These are phyloP conservation scores for Pseudocohnilembus persalinus DNA, from an alignment of 169 alveolate genomes.

Conservation along the genomic window DNA sequence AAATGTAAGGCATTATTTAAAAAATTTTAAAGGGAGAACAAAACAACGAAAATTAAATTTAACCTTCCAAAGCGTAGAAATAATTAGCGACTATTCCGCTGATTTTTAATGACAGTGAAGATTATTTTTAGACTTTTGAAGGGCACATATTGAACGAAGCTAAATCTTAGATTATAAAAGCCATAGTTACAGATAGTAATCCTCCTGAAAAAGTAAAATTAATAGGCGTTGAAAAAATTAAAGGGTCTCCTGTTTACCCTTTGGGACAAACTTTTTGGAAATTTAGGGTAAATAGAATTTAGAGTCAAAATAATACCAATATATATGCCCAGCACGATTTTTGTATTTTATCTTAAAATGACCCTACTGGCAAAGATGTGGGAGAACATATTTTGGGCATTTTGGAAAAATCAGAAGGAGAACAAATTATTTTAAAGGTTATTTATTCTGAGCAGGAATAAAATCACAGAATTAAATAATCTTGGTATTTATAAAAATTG, in stretches of 20 bases:
- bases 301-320: background rate
- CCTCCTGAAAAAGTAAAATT: background rate
- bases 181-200: constrained; percentile 4
- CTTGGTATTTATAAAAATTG: constrained; percentile 14
- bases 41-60: too few relatives aligned
- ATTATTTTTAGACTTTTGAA: constrained; percentile 23
- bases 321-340: background rate
- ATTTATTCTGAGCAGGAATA: constrained; percentile 12
- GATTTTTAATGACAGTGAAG: constrained; percentile 17
- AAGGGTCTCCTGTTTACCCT: background rate
- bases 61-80: background rate
- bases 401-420: constrained; percentile 18
- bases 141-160: constrained; percentile 18
- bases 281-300: background rate
- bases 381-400: constrained; percentile 25
- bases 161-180: constrained; percentile 11
- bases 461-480: constrained; percentile 2
- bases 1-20: too few relatives aligned
- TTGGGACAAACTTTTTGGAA: background rate
- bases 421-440: constrained; percentile 10
- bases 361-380: background rate
- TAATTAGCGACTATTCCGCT: constrained; percentile 18
- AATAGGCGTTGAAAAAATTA: background rate
- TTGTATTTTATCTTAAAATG: background rate
- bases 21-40: too few relatives aligned